Evolutionary conservation across 1,284 basidiomycete genomes (phyloP).

Genomic region (Puccinia triticina): DNA sequence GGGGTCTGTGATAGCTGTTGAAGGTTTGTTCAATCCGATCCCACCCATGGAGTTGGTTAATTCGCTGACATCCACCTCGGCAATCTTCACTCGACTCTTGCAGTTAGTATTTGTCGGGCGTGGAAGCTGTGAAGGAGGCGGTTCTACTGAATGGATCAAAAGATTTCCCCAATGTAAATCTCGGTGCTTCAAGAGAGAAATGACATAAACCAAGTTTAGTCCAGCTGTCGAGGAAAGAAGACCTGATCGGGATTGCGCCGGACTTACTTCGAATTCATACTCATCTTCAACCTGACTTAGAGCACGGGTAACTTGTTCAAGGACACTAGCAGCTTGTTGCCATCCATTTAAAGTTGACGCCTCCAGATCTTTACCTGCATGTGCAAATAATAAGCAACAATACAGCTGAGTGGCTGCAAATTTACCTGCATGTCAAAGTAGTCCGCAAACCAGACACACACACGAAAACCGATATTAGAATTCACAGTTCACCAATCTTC

Average conservation of each 20-base stretch:
- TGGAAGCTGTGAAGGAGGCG: background rate
- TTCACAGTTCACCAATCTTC: background rate
- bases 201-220: background rate
- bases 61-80: slow-evolving; percentile 1
- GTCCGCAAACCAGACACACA: background rate
- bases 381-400: slow-evolving; percentile 44
- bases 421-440: slow-evolving; percentile 32
- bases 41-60: slow-evolving; percentile 8
- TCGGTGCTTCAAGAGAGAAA: slow-evolving; percentile 34
- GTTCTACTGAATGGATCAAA: slow-evolving; percentile 12
- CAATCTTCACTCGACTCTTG: background rate
- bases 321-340: slow-evolving; percentile 42
- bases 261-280: slow-evolving; percentile 46
- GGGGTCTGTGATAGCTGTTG: background rate
- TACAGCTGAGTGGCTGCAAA: slow-evolving; percentile 39
- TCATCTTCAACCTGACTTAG: slow-evolving; percentile 37
- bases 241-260: background rate
- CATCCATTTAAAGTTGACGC: slow-evolving; percentile 24
- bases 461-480: background rate
- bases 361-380: slow-evolving; percentile 42
- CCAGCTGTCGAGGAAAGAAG: background rate
- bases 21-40: background rate
- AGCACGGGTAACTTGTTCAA: slow-evolving; percentile 27
- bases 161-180: slow-evolving; percentile 51
- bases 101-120: background rate